Evolutionary conservation across 2,329 filamentous ascomycete species (phyloP).

Genomic region (Ascochyta koolunga): DNA sequence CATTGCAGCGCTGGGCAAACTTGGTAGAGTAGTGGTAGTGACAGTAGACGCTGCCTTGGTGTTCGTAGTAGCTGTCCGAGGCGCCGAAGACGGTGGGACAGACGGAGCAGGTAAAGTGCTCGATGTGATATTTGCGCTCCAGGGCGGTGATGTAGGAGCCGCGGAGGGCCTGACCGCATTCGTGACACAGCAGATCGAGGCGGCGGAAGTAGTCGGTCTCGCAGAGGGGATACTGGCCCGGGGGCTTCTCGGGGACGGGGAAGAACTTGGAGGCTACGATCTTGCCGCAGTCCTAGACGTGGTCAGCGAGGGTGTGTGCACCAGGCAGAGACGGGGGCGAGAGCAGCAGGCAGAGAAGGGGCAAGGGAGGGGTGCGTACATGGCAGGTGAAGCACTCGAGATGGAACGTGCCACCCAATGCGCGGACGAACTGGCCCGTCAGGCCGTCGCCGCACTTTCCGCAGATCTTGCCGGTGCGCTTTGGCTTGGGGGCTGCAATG

Average conservation of each 20-base stretch:
- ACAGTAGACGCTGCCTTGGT: conserved; percentile 94
- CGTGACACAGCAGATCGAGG: conserved; percentile 86
- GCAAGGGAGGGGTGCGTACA: conserved; percentile 57
- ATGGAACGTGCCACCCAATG: conserved; percentile 91
- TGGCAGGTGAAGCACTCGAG: conserved; percentile 97
- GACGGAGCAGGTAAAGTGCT: conserved; percentile 97
- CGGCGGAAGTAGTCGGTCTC: conserved; percentile 96
- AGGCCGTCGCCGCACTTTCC: conserved; percentile 88
- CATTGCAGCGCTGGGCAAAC: conserved; percentile 94
- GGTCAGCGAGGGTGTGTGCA: conserved; percentile 10
- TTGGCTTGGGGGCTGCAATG: conserved; percentile 30
- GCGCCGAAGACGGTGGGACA: conserved; percentile 98
- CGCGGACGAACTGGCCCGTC: conserved; percentile 94
- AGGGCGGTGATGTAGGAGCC: conserved; percentile 98
- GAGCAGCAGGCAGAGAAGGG: not conserved
- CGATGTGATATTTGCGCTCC: conserved; percentile 95
- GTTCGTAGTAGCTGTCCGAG: conserved; percentile 98
- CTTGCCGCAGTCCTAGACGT: conserved; percentile 87
- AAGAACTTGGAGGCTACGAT: conserved; percentile 99
- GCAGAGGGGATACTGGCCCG: conserved; percentile 90
- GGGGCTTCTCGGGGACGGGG: conserved; percentile 88
- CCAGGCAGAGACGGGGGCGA: too few species aligned
- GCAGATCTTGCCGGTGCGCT: conserved; percentile 55
- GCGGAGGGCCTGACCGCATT: conserved; percentile 89
- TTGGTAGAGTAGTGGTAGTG: conserved; percentile 99